Evolutionary conservation across 441 rosid genomes (phyloP), one percentile per base, ranked within the genome.

Genomic region (Lepidium campestre): DNA sequence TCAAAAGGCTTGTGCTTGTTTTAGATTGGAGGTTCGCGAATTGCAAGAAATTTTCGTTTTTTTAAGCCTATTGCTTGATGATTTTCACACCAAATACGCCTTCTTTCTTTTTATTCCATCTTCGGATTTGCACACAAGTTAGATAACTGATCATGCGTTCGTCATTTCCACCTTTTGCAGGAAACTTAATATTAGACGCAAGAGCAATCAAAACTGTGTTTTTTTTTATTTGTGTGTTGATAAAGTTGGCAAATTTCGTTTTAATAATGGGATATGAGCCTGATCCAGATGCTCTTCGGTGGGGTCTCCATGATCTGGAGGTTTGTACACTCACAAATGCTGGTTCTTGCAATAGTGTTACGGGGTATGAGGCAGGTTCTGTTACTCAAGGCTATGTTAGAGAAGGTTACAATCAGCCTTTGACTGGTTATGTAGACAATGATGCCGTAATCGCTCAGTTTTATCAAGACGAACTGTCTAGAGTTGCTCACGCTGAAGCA

Each of bases 371-470:
- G 31, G 55, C 72, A 5, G 84, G 78, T 75, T 59, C 34, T 68
- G 72, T 78, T 62, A 68, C 81, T 54, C 81, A 84, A 22, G 89
- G 76, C 35, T 73, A 75, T 68, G 84, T 86, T 55, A 57, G 69
- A 71, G 98, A 88, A 81, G 84, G 85, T 76, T 89, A 85, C 72
- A 63, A 71, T 25, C 82, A 79, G 60, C 59, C 72, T 42, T 63
- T 56, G 18, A 34, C 53, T 54, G 52, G 67, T 10, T 53, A 77
- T 57, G 81, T 84, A 2, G 96, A 89, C 71, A 82, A 78, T 71
- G 97, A 94, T 83, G 92, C 82, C 4, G 83, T 80, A 19, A 91
- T 94, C 39, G 99, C 98, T 40, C 80, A 61, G 78, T 82, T 84
- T 71, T 79, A 88, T 52, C 98, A 88, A 73, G 97, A 89, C 58